Percentiles rank a stretch among this genome's conserved stretches.
These are phyloP conservation scores for Amphirosellinia nigrospora DNA, from an alignment of 495 filamentous ascomycete species.

Conservation along the genomic window DNA sequence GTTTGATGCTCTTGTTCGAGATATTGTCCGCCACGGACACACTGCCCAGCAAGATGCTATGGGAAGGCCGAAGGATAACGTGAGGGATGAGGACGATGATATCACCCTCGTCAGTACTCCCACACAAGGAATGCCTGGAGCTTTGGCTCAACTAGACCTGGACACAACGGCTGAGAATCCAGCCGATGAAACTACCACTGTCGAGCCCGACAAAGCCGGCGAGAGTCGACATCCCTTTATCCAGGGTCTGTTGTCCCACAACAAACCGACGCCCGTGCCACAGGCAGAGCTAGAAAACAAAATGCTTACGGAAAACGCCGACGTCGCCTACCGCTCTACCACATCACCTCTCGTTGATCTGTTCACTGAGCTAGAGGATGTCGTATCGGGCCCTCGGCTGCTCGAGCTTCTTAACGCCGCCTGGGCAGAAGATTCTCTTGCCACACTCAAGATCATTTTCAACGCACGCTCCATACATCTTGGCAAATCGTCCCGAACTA, in stretches of 20 bases:
- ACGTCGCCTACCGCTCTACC: slow-evolving; percentile 48
- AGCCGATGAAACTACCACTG: background rate
- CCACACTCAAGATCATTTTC: slow-evolving; percentile 59
- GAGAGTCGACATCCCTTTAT: slow-evolving; percentile 11
- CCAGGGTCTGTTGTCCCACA: slow-evolving; percentile 3
- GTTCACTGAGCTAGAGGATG: slow-evolving; percentile 50
- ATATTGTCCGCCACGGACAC: slow-evolving; percentile 25
- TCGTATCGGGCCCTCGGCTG: slow-evolving; percentile 37
- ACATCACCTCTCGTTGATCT: slow-evolving; percentile 48
- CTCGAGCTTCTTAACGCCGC: slow-evolving; percentile 44
- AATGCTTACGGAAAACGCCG: slow-evolving; percentile 52
- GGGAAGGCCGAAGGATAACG: background rate
- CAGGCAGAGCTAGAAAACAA: slow-evolving; percentile 40
- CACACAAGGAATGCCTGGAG: background rate
- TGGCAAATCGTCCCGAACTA: slow-evolving; percentile 46
- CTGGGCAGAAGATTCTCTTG: slow-evolving; percentile 47
- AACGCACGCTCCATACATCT: slow-evolving; percentile 58
- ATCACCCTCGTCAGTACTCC: background rate
- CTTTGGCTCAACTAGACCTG: background rate
- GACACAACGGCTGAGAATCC: background rate
- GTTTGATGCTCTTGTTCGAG: slow-evolving; percentile 38
- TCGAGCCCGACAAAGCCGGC: background rate
- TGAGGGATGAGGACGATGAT: background rate
- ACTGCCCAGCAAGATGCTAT: slow-evolving; percentile 6
- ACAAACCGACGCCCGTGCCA: background rate